Evolutionary conservation across 2,329 filamentous ascomycete genomes (phyloP), one percentile per base, ranked within the genome.

Genomic region (Colletotrichum neosansevieriae): DNA sequence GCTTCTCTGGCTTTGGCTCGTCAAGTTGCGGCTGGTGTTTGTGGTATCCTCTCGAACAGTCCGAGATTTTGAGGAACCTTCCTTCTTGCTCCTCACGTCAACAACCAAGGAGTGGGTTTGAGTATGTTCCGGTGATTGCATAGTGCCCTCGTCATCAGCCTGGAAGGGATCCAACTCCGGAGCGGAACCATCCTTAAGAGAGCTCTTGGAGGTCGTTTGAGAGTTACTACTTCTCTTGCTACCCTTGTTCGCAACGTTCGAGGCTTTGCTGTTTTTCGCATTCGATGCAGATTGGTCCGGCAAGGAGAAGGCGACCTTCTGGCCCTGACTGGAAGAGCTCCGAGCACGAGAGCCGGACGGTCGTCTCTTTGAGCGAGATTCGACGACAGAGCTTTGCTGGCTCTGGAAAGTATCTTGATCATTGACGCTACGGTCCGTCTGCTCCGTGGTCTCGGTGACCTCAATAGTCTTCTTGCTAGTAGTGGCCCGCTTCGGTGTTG

Each of bases 291-390:
- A 72, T 58, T 77, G 78, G 49, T 79, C 78, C 4, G 82, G 81
- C 10, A 83, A 75, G 2, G 81, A 78, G 66, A 83, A 83, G 13
- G 80, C 79, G 44, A 82, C 81, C 70, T 80, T 82, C 29, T 80
- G 79, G 40, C 71, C 73, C 19, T 75, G 75, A 24, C 60, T 60
- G 10, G 59, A 58, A 38, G 59, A 56, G 32, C 71, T 67, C 24
- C 44, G 63, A 12, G 50, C 34, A 49, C 59, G 58, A 32, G 63
- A 58, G 7, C 11, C 47, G 6, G 59, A 58, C 9, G 51, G 71
- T 58, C 74, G 75, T 68, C 71, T 75, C 63, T 73, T 75, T 34
- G 74, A 45, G 15, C 54, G 56, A 29, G 49, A 56, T 42, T 64
- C 60, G 13, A 50, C 60, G 10, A 57, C 51, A 7, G 60, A 74